Conservation (phyloP, 768 basidiomycete genomes). For the Trametes gibbosa region DNA sequence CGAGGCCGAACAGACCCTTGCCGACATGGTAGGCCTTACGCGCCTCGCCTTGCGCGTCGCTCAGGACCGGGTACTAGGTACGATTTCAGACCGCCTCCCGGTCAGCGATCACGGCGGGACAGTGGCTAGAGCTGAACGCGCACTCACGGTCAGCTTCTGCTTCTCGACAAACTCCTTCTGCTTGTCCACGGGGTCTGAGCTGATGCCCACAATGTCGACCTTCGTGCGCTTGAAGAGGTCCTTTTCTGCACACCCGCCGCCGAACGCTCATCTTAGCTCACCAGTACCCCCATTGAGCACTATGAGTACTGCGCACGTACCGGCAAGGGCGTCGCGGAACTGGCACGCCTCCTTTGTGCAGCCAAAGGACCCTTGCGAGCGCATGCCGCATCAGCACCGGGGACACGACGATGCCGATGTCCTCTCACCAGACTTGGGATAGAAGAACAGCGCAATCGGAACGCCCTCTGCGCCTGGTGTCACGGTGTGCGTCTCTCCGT, state of each 20-base stretch:
- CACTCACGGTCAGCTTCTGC: conserved; percentile 58
- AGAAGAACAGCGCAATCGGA: conserved; percentile 78
- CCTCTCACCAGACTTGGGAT: conserved; percentile 59
- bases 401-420: not conserved
- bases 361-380: conserved; percentile 56
- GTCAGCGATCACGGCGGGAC: not conserved
- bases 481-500: conserved; percentile 59
- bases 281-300: not conserved
- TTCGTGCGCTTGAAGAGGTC: conserved; percentile 62
- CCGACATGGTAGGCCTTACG: conserved; percentile 66
- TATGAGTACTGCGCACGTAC: conserved; percentile 40
- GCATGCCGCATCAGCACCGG: conserved; percentile 12
- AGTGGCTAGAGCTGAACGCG: not conserved
- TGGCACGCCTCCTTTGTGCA: conserved; percentile 83
- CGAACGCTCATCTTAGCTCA: not conserved
- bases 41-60: conserved; percentile 61
- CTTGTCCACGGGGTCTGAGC: conserved; percentile 66
- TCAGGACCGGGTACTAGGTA: conserved; percentile 72
- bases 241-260: conserved; percentile 42
- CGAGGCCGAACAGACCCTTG: conserved; percentile 64
- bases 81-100: too few species aligned
- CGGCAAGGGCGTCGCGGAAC: conserved; percentile 75
- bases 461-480: conserved; percentile 53
- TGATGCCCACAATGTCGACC: conserved; percentile 70
- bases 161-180: conserved; percentile 76